Base-by-base conservation (phyloP, 495 filamentous ascomycete genomes). In the Hypoxylon intermedium region DNA sequence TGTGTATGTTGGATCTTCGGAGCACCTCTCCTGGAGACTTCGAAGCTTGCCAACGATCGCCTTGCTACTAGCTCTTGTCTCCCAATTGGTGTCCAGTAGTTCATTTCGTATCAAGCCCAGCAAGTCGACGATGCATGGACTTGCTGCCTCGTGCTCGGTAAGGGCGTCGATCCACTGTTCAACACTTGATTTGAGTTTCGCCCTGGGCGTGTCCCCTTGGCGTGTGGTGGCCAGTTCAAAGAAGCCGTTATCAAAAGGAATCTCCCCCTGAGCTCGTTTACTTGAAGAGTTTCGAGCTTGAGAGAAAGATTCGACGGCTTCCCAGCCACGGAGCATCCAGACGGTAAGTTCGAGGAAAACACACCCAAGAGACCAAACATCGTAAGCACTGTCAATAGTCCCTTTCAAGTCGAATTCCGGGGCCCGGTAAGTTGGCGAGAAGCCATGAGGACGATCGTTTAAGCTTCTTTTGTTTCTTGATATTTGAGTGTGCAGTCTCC, bases 291-390 rank as follows among this genome's bases (percentile, higher is more conserved):
- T 47, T 15, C 49, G 63, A 26, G 63, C 67, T 6, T 26, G 23
- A 19, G 60, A 20, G 15, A 63, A 58, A 47, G 40, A 53, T 15
- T 20, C 26, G 31, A 67, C 40, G 6, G 54, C 64, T 31, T 63
- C 50, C 38, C 61, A 49, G 1, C 54, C 70, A 23, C 45, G 57
- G 23, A 68, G 46, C 24, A 68, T 45, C 70, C 67, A 70, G 16
- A 60, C 51, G 6, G 43, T 21, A 34, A 42, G 38, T 58, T 72
- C 67, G 15, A 72, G 55, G 4, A 69, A 38, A 15, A 71, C 52
- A 19, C 70, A 73, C 13, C 70, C 68, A 9, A 67, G 38, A 12
- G 68, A 71, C 70, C 70, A 71, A 26, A 69, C 49, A 31, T 71
- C 70, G 34, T 67, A 67, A 19, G 59, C 33, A 1, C 46, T 43